Evolutionary conservation across 768 basidiomycete genomes (phyloP).

Genomic region (Tremella yokohamensis): DNA sequence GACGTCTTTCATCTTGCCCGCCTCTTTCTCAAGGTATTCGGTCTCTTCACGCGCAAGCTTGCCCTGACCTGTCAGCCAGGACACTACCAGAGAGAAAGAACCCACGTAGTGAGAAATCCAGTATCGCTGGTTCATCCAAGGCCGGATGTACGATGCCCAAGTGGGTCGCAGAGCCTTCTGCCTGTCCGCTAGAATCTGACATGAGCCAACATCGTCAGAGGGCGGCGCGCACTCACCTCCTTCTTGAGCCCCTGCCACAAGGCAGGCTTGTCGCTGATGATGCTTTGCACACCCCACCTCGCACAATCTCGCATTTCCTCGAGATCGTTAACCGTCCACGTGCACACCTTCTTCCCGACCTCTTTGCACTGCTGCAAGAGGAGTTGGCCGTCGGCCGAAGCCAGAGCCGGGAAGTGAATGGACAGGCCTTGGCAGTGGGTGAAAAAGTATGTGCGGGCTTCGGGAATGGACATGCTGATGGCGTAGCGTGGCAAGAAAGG

Average conservation of each 20-base stretch:
- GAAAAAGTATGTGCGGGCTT: constrained; percentile 88
- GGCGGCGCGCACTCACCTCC: constrained; percentile 42
- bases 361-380: constrained; percentile 69
- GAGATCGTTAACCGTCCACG: constrained; percentile 93
- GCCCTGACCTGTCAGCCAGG: constrained; percentile 13
- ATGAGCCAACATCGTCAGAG: background rate
- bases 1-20: constrained; percentile 36
- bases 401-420: constrained; percentile 69
- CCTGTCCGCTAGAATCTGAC: constrained; percentile 27
- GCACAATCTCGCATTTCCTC: constrained; percentile 59
- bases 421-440: constrained; percentile 79
- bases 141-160: constrained; percentile 26
- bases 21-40: constrained; percentile 48
- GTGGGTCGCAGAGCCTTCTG: constrained; percentile 25
- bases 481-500: constrained; percentile 81
- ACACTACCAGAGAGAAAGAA: background rate
- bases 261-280: constrained; percentile 51
- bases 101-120: constrained; percentile 39
- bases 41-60: constrained; percentile 37
- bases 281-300: constrained; percentile 46
- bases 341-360: constrained; percentile 76
- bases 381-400: constrained; percentile 68
- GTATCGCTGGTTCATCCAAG: constrained; percentile 31
- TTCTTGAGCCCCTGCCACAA: constrained; percentile 35
- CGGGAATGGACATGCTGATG: constrained; percentile 68